A percentile compares a stretch with the other conserved stretches of the same genome.
Evolutionary conservation across 129 eudicot genomes (phyloP).

Genomic region (Tanacetum coccineum): DNA sequence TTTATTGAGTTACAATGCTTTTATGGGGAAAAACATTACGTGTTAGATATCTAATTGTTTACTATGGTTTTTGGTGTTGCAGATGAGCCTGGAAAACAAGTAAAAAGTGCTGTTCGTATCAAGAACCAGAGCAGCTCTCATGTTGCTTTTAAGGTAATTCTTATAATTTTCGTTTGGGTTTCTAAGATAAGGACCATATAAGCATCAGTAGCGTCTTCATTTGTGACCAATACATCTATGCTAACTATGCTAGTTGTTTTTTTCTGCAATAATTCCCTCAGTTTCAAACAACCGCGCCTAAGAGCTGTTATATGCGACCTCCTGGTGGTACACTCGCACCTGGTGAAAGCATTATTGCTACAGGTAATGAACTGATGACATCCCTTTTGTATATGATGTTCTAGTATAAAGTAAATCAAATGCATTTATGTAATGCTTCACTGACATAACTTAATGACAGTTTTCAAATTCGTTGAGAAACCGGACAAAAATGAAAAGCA

Average conservation of each 20-base stretch:
- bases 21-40: conserved; percentile 2
- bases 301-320: conserved; percentile 90
- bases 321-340: conserved; percentile 90
- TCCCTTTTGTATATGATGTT: not conserved
- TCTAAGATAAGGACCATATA: not conserved
- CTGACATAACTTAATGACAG: conserved; percentile 32
- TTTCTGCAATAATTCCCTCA: conserved; percentile 22
- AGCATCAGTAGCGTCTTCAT: conserved; percentile 1
- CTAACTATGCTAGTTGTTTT: conserved; percentile 7
- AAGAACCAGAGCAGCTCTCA: conserved; percentile 79
- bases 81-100: conserved; percentile 97
- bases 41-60: conserved; percentile 12
- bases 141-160: conserved; percentile 83
- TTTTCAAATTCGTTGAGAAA: conserved; percentile 83
- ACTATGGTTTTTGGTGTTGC: conserved; percentile 24
- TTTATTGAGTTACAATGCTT: not conserved
- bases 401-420: not conserved
- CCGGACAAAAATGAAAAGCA: conserved; percentile 75
- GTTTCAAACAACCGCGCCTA: conserved; percentile 98
- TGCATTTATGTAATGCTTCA: conserved; percentile 11
- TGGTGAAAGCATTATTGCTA: conserved; percentile 80
- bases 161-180: not conserved
- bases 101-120: conserved; percentile 72
- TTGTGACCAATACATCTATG: not conserved
- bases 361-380: conserved; percentile 42